Base-by-base conservation (phyloP, 441 rosid species). In the Brassica hybrid region DNA sequence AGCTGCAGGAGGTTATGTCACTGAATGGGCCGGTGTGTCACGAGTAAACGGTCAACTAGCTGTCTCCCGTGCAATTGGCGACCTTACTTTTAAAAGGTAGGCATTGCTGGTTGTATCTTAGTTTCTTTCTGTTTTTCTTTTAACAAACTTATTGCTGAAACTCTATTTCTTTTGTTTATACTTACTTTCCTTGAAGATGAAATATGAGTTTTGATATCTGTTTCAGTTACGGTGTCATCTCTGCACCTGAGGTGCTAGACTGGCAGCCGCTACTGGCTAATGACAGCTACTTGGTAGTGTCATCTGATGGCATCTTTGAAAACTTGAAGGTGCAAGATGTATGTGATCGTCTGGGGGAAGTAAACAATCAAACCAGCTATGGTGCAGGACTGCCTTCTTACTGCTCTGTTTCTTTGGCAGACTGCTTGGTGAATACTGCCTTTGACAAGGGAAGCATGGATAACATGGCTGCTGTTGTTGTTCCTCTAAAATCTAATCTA, bases 291-390 rank as follows among this genome's bases (percentile, higher is more conserved):
- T 83, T 95, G 82, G 94, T 95, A 67, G 96, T 86, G 79, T 97
- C 96, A 75, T 86, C 99, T 19, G 99, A 95, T 88, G 99, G 99
- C 65, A 75, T 95, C 79, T 93, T 95, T 84, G 99, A 93, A 83
- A 90, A 88, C 76, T 70, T 90, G 85, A 85, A 89, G 75, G 79
- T 87, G 80, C 94, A 91, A 77, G 94, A 91, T 56, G 96, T 89
- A 62, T 93, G 99, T 74, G 96, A 95, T 86, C 68, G 89, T 82
- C 78, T 95, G 38, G 85, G 90, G 92, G 94, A 90, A 80, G 86
- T 81, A 63, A 84, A 82, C 19, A 72, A 75, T 43, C 83, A 78
- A 67, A 87, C 81, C 65, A 79, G 77, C 19, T 65, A 77, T 67
- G 79, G 83, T 57, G 78, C 86, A 9, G 86, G 84, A 68, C 57